phyloP scores from a whole-genome alignment of 2,329 filamentous ascomycete genomes.

The Beauveria sp. region DNA sequence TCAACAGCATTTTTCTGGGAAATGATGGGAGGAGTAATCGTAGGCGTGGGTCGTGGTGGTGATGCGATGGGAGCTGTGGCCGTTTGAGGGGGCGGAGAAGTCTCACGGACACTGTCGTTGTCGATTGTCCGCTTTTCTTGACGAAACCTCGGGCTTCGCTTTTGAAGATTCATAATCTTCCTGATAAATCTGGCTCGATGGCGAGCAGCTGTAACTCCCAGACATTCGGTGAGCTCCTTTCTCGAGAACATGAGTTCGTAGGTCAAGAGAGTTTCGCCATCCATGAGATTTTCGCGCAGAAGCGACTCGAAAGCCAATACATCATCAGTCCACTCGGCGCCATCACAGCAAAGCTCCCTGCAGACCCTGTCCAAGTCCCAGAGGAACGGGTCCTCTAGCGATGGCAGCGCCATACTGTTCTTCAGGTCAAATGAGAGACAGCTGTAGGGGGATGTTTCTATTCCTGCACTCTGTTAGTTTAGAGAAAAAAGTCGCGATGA shows the following conservation, averaged over 20 bases:
- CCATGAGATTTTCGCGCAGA: slow-evolving; percentile 55
- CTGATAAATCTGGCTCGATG: slow-evolving; percentile 50
- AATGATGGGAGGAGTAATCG: neutral
- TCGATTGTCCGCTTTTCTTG: neutral
- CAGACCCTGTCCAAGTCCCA: slow-evolving; percentile 67
- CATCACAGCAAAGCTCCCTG: slow-evolving; percentile 51
- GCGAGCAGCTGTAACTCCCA: slow-evolving; percentile 50
- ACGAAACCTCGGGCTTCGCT: slow-evolving; percentile 41
- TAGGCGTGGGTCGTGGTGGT: neutral
- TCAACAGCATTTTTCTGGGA: neutral
- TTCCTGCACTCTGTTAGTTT: neutral
- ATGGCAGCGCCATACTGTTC: slow-evolving; percentile 17
- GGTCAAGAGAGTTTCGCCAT: slow-evolving; percentile 56
- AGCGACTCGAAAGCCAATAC: slow-evolving; percentile 41
- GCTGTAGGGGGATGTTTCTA: neutral
- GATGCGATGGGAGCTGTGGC: neutral
- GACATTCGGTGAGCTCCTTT: slow-evolving; percentile 40
- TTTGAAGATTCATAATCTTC: slow-evolving; percentile 49
- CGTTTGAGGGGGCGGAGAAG: neutral
- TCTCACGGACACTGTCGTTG: neutral
- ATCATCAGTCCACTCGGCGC: slow-evolving; percentile 44
- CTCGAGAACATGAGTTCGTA: slow-evolving; percentile 43
- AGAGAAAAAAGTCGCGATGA: neutral
- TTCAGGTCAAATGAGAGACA: neutral
- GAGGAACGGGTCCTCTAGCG: slow-evolving; percentile 56